Evolutionary conservation across 2,329 filamentous ascomycete species (phyloP).

Genomic region (Pochonia chlamydosporia): DNA sequence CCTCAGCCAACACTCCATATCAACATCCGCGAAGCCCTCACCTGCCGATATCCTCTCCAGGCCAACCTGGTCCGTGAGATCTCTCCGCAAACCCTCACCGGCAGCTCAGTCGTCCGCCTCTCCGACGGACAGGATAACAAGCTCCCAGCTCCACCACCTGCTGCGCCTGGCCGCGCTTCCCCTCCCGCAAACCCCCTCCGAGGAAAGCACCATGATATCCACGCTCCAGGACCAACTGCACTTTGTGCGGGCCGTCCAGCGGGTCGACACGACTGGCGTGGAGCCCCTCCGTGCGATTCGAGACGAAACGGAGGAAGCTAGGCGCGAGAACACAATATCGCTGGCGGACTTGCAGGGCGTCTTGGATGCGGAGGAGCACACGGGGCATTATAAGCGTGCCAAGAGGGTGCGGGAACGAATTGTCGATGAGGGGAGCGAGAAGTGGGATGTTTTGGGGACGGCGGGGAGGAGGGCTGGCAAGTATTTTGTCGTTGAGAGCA

Average conservation of each 20-base stretch:
- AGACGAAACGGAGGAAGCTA: conserved; percentile 67
- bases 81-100: conserved; percentile 39
- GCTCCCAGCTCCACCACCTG: conserved; percentile 71
- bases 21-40: conserved; percentile 10
- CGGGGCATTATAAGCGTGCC: conserved; percentile 48
- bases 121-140: conserved; percentile 46
- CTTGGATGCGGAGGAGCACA: conserved; percentile 53
- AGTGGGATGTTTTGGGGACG: conserved; percentile 65
- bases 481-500: conserved; percentile 72
- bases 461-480: conserved; percentile 62
- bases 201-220: conserved; percentile 65
- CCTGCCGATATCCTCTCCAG: conserved; percentile 51
- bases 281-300: conserved; percentile 72
- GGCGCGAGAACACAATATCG: conserved; percentile 53
- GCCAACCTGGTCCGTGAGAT: conserved; percentile 79
- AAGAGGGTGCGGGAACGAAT: conserved; percentile 28
- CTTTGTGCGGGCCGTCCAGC: conserved; percentile 84
- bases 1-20: conserved; percentile 4
- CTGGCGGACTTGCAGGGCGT: conserved; percentile 50
- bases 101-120: conserved; percentile 19
- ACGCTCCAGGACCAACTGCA: conserved; percentile 78
- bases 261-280: conserved; percentile 67
- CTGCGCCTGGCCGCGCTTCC: conserved; percentile 86
- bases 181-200: conserved; percentile 52
- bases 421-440: conserved; percentile 43